Evolutionary conservation across 1,139 yeast species (phyloP), one percentile per base, ranked within the genome.

Genomic region (Diutina siamensis): DNA sequence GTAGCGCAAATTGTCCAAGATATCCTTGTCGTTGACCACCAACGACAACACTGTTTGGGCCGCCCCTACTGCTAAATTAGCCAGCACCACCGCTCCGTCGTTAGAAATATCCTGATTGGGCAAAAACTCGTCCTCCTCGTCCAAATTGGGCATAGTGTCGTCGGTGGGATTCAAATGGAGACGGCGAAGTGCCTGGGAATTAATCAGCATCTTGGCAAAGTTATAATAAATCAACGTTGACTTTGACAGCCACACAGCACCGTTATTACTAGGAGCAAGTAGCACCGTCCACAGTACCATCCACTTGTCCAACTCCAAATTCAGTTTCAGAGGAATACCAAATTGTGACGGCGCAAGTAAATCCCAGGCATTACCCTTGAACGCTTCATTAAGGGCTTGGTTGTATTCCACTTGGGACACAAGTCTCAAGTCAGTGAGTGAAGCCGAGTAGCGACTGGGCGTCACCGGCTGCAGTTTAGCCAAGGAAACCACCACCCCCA

Each of bases 271-370:
- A 0, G 85, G 83, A 1, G 84, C 76, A 17, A 81, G 61, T 31
- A 80, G 59, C 9, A 82, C 85, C 0, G 88, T 79, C 88, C 88
- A 81, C 13, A 83, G 80, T 8, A 81, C 86, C 87, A 81, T 81
- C 88, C 88, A 81, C 57, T 76, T 79, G 54, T 81, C 87, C 41
- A 81, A 61, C 48, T 80, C 85, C 50, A 81, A 62, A 57, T 81
- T 81, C 18, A 80, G 72, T 52, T 75, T 76, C 51, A 83, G 80
- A 0, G 87, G 87, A 8, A 81, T 68, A 0, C 87, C 88, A 55
- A 80, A 74, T 0, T 76, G 63, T 1, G 79, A 64, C 0, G 87
- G 87, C 0, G 75, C 66, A 41, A 81, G 57, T 27, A 80, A 58
- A 44, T 74, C 80, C 83, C 83, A 78, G 0, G 82, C 83, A 48